Conservation (phyloP, 1,284 basidiomycete genomes). For the Sporisorium reilianum region DNA sequence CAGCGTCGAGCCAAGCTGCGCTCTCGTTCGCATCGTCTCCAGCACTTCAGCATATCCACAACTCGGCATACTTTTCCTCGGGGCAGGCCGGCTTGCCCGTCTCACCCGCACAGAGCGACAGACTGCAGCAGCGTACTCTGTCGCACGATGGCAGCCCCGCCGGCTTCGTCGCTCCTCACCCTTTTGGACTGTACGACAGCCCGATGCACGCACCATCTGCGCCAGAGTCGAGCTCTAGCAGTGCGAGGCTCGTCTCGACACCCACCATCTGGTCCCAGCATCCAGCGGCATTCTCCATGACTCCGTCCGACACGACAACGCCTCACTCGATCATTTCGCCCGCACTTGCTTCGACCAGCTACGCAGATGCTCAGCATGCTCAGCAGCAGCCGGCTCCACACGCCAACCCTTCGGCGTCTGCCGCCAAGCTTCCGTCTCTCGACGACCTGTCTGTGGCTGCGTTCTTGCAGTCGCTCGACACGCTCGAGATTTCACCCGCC, state of each 20-base stretch:
- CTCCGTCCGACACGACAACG: conserved; percentile 29
- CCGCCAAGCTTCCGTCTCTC: conserved; percentile 42
- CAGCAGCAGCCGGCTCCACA: background rate
- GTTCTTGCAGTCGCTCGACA: conserved; percentile 66
- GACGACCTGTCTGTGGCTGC: conserved; percentile 64
- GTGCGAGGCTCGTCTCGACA: conserved; percentile 7
- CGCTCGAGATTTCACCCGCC: conserved; percentile 62
- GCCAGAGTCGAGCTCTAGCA: background rate
- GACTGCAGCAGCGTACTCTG: conserved; percentile 1
- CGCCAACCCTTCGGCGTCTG: background rate
- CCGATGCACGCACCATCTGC: conserved; percentile 8
- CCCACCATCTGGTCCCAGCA: conserved; percentile 25
- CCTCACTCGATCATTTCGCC: conserved; percentile 20
- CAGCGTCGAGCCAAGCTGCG: background rate
- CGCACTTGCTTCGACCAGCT: background rate
- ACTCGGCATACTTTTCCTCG: background rate
- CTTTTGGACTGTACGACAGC: conserved; percentile 8
- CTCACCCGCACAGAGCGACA: conserved; percentile 12
- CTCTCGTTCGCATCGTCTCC: conserved; percentile 5
- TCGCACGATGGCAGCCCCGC: conserved; percentile 6
- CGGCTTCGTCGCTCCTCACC: background rate
- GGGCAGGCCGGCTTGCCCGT: background rate
- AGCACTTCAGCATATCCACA: background rate
- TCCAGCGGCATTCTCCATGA: conserved; percentile 11
- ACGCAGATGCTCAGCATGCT: background rate